Conservation (phyloP, 345 rosid species). For the Excoecaria agallocha region DNA sequence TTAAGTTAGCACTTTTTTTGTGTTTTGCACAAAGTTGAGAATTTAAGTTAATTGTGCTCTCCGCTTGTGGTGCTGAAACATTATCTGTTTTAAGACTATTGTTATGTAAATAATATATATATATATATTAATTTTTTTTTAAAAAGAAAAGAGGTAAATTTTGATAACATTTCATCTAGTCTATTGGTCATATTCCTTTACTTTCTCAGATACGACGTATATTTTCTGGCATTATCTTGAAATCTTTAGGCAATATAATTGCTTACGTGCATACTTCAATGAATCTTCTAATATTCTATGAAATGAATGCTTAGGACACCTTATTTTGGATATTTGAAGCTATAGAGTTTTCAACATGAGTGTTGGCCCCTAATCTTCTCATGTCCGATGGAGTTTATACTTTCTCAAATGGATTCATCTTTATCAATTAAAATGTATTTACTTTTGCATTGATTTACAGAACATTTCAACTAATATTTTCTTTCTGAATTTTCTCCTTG, state of each 20-base stretch:
- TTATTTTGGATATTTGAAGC: neutral
- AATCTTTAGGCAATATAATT: neutral
- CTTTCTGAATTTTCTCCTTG: constrained; percentile 12
- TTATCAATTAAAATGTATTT: constrained; percentile 2
- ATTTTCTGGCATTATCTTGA: neutral
- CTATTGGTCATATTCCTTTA: neutral
- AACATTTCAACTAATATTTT: constrained; percentile 11
- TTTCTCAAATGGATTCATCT: neutral
- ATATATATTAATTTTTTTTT: neutral
- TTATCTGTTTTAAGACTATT: neutral
- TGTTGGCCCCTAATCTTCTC: constrained; percentile 4
- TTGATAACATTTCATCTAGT: neutral
- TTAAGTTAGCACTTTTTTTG: neutral
- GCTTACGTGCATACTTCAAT: neutral
- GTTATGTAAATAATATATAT: neutral
- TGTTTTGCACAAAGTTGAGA: neutral
- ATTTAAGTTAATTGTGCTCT: neutral
- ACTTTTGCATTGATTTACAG: neutral
- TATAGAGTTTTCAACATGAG: neutral
- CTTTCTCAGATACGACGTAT: neutral
- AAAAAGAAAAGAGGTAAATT: neutral
- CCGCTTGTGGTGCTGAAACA: neutral
- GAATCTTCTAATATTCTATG: neutral
- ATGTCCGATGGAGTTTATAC: neutral
- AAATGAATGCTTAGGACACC: neutral